Conservation (phyloP, 495 filamentous ascomycete genomes). For the Aspergillus taichungensis region DNA sequence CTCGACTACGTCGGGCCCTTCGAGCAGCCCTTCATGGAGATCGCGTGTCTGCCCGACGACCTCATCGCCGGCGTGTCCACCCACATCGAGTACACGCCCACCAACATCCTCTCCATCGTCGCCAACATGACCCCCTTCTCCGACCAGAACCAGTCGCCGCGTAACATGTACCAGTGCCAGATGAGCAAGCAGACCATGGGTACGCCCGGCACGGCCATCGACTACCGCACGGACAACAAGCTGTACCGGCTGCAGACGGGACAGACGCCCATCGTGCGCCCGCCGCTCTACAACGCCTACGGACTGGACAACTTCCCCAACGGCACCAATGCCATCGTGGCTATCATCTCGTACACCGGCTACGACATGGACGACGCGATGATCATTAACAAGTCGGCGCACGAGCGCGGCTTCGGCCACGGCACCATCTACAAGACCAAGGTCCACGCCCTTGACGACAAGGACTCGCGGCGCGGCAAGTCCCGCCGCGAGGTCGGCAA, state of each 20-base stretch:
- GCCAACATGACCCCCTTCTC: conserved; percentile 99
- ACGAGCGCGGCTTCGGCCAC: conserved; percentile 94
- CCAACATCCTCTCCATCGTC: conserved; percentile 93
- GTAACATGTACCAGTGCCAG: conserved; percentile 99
- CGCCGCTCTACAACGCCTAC: conserved; percentile 89
- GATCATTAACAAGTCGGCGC: conserved; percentile 96
- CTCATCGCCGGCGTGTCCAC: conserved; percentile 78
- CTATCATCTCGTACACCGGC: conserved; percentile 96
- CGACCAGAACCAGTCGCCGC: conserved; percentile 95
- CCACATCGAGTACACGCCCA: conserved; percentile 91
- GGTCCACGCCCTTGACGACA: conserved; percentile 70
- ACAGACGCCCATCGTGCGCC: conserved; percentile 87
- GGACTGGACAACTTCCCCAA: conserved; percentile 98
- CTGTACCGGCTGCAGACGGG: conserved; percentile 89
- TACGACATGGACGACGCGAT: conserved; percentile 99
- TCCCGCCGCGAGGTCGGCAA: conserved; percentile 51
- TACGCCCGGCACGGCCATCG: conserved; percentile 79
- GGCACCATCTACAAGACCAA: conserved; percentile 98
- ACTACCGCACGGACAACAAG: conserved; percentile 94
- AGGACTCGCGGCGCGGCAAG: conserved; percentile 48
- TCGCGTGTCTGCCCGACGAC: conserved; percentile 78
- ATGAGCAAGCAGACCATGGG: conserved; percentile 99
- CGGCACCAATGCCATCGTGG: conserved; percentile 92
- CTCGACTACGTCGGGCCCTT: conserved; percentile 84
- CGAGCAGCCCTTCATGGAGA: conserved; percentile 97